Evolutionary conservation across 1,284 basidiomycete species (phyloP), one percentile per base, ranked within the genome.

Genomic region (Irpex sp.): DNA sequence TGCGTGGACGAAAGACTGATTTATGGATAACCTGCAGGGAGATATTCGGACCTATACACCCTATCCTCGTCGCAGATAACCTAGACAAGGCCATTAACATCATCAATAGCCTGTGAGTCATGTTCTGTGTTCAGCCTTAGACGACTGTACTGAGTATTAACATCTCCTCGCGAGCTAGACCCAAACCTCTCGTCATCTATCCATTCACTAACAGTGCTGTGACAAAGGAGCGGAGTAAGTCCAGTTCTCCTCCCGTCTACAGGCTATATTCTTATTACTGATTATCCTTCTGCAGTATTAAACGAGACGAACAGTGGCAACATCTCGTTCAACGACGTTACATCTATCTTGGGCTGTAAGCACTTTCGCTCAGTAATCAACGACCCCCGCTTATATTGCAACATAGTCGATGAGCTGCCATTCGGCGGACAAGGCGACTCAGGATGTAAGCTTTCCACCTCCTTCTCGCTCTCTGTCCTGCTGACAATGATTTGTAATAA

Each of bases 31-130:
- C n/a, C 58, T 31, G 47, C 44, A 85, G 83, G 57, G 88, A 91
- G 72, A 76, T 88, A 8, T 90, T 92, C 72, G 91, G 88, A 0
- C 89, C 90, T 0, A 72, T 92, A 17, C 72, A 92, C 2, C 83
- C 88, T 4, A 81, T 93, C 58, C 71, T 91, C 4, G 78, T 86
- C 1, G 81, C 91, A 9, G 81, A 84, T 58, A 75, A 78, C 62
- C 68, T 82, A 7, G 80, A 85, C 15, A 78, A 80, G 4, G 85
- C 84, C 2, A 81, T 87, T 61, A 69, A 75, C 5, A 81, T 82
- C 64, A 74, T 89, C 59, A 81, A 81, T 61, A 65, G 70, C 0
- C 72, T 78, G 82, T 82, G 63, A 37, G 79, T 66, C 17, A 11
- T 11, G 40, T 47, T 47, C n/a, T 47, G 17, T 38, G 11, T 40